Base-by-base conservation (phyloP, 1,284 basidiomycete genomes). In the Wallemia mellicola region DNA sequence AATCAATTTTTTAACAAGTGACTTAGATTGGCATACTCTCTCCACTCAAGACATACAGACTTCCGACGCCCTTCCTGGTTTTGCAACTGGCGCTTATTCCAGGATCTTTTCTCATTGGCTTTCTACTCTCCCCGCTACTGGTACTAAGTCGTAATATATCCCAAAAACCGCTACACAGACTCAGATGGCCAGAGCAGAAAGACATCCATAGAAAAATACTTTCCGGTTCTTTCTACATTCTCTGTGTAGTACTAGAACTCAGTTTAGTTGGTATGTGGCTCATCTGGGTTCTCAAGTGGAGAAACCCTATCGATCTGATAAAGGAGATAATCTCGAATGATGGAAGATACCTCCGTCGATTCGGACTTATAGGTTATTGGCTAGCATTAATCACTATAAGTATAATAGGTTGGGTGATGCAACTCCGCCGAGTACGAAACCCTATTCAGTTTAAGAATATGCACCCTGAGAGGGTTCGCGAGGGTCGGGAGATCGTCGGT, bases 51-150 rank as follows among this genome's bases (percentile, higher is more conserved):
- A 91, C 89, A 0, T 95, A 87, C 68, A 82, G 94, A 30, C 74
- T 89, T 1, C 91, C 94, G 1, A 94, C 86, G 0, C 89, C 92
- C 2, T 75, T 98, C 14, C 76, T 98, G 57, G 79, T 83, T 58
- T 92, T 89, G 69, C 94, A 98, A 68, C 77, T 92, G 48, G 88
- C 94, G 0, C 76, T 98, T 32, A 83, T 98, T 58, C 86, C 85
- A 9, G 94, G 94, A 26, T 84, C 88, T 0, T 79, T 98, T 61
- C 74, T 96, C 25, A 81, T 82, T 17, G 94, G 94, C 2, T 87
- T 95, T 70, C 73, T 95, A 14, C 78, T 98, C n/a, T 88, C 88
- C 0, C 94, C 94, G 0, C 75, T 98, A 11, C 81, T 99, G 19
- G 83, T 89, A 60, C 77, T 96, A 19, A 94, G 89, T 17, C 79